These are phyloP conservation scores for Chloranthus sessilifolius DNA, from an alignment of 164 flowering plant genomes.

Conservation along the genomic window DNA sequence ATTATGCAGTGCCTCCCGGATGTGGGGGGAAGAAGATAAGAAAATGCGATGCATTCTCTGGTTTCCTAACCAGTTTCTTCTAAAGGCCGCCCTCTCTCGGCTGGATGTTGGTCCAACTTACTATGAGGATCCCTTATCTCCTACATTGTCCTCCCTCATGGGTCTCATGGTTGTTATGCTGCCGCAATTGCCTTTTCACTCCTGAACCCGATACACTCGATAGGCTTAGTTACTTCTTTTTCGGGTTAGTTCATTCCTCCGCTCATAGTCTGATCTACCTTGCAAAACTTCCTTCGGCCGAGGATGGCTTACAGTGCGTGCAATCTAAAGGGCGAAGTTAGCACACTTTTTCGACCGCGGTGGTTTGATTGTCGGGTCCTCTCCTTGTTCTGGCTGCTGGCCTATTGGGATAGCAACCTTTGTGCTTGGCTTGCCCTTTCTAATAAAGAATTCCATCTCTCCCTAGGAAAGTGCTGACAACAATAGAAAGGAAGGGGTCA, in stretches of 20 bases:
- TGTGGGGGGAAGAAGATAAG: background rate
- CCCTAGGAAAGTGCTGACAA: conserved; percentile 4
- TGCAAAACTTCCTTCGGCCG: no score
- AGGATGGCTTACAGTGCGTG: conserved; percentile 1
- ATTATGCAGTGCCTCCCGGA: no score
- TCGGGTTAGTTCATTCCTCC: no score
- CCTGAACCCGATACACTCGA: no score
- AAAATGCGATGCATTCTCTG: background rate
- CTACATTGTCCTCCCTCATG: conserved; percentile 2
- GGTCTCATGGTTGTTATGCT: no score
- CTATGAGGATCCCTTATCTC: conserved; percentile 4
- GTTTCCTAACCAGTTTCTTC: background rate
- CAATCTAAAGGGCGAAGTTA: background rate
- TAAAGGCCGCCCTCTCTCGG: conserved; percentile 8
- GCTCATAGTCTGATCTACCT: no score
- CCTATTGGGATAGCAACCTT: conserved; percentile 11
- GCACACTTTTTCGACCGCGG: conserved; percentile 5
- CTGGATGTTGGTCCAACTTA: conserved; percentile 5
- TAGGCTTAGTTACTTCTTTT: no score
- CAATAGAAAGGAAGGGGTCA: conserved; percentile 3
- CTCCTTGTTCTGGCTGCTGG: conserved; percentile 9
- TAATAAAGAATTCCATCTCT: conserved; percentile 5
- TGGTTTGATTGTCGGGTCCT: conserved; percentile 5
- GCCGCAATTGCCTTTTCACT: no score
- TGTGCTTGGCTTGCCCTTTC: conserved; percentile 11